These are phyloP conservation scores for Detonula confervacea DNA, from an alignment of 352 stramenopile species.

Conservation along the genomic window DNA sequence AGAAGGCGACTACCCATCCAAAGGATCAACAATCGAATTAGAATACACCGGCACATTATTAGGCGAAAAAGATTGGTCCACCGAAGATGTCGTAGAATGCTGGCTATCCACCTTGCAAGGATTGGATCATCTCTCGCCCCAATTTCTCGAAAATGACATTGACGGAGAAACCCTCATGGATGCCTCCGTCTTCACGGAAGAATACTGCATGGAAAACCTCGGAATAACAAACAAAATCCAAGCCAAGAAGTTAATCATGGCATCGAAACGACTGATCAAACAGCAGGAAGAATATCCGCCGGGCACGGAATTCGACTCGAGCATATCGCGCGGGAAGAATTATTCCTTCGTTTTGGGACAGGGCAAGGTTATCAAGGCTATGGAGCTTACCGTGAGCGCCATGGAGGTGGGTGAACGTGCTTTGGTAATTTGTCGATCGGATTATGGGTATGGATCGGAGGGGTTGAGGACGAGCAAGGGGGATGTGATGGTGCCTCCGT, in stretches of 20 bases:
- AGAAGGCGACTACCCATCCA: conserved; percentile 18
- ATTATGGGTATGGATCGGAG: conserved; percentile 72
- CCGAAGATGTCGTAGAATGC: conserved; percentile 57
- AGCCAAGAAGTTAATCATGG: conserved; percentile 76
- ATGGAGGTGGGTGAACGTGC: conserved; percentile 58
- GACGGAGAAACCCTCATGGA: conserved; percentile 50
- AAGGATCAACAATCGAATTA: conserved; percentile 32
- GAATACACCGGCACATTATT: conserved; percentile 54
- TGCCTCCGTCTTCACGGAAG: conserved; percentile 55
- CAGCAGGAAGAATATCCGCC: conserved; percentile 37
- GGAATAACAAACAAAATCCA: conserved; percentile 62
- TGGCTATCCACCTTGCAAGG: conserved; percentile 68
- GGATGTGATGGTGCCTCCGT: conserved; percentile 65
- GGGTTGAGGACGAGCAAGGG: conserved; percentile 58
- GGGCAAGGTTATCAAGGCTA: conserved; percentile 57
- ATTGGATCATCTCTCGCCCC: conserved; percentile 36
- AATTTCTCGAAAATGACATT: conserved; percentile 54
- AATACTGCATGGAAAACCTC: conserved; percentile 46
- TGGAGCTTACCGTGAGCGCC: conserved; percentile 48
- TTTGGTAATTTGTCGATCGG: conserved; percentile 49
- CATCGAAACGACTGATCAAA: conserved; percentile 47
- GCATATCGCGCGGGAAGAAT: conserved; percentile 23
- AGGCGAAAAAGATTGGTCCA: conserved; percentile 45
- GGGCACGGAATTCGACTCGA: conserved; percentile 67
- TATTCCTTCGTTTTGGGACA: conserved; percentile 49